Evolutionary conservation across 108 stramenopile genomes (phyloP).

Genomic region (Cyclotella cryptica): DNA sequence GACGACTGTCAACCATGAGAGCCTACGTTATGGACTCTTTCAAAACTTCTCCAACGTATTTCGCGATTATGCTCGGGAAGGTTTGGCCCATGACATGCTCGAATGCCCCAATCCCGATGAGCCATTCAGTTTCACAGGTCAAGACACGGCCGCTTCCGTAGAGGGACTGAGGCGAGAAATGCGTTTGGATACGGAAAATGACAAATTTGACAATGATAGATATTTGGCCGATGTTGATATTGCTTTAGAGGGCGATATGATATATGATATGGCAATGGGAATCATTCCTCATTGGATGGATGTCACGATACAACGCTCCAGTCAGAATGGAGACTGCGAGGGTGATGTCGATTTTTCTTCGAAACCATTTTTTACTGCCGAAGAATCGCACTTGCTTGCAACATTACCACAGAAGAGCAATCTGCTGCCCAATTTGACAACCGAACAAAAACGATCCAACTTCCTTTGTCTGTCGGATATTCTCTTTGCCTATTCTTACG

Average conservation of each 20-base stretch:
- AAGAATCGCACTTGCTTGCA: conserved; percentile 72
- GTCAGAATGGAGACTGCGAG: neutral
- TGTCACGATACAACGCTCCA: neutral
- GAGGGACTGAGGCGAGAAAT: conserved; percentile 50
- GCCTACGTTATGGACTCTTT: conserved; percentile 73
- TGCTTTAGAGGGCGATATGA: conserved; percentile 59
- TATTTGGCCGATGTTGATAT: conserved; percentile 71
- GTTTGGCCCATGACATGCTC: conserved; percentile 81
- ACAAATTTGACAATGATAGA: conserved; percentile 79
- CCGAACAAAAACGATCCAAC: conserved; percentile 38
- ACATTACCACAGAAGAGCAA: conserved; percentile 59
- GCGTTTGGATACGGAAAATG: conserved; percentile 71
- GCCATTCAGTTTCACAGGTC: neutral
- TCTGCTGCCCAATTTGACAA: conserved; percentile 7
- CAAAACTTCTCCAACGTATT: conserved; percentile 75
- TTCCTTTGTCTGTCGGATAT: conserved; percentile 76
- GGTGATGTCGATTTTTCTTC: neutral
- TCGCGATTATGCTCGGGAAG: conserved; percentile 76
- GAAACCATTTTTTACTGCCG: conserved; percentile 55
- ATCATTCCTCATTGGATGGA: conserved; percentile 77
- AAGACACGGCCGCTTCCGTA: conserved; percentile 5
- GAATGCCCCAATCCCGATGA: conserved; percentile 76
- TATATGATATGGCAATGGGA: conserved; percentile 66
- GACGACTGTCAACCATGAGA: conserved; percentile 25
- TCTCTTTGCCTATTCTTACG: conserved; percentile 90